Percentiles rank a stretch among this genome's conserved stretches.
phyloP scores from a whole-genome alignment of 1,139 yeast genomes.

The Nakaseomyces nivariensis region DNA sequence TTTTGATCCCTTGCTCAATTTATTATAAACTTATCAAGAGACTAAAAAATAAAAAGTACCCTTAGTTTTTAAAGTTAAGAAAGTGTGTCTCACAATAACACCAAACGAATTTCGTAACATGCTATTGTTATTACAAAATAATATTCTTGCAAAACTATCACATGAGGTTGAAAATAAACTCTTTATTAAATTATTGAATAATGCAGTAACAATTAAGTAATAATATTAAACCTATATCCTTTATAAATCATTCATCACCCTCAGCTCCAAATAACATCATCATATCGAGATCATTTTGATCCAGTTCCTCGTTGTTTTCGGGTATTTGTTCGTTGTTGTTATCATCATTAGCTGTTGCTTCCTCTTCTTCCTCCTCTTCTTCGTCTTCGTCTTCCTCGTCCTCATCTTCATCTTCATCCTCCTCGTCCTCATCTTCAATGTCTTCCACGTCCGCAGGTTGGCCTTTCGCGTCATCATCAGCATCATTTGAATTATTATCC shows the following conservation, averaged over 20 bases:
- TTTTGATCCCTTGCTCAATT: no score
- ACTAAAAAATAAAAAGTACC: no score
- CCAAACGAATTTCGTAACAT: constrained; percentile 1
- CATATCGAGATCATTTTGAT: constrained; percentile 30
- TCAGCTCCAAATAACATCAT: constrained; percentile 31
- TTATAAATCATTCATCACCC: constrained; percentile 18
- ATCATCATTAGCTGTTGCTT: constrained; percentile 6
- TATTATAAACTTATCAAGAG: no score
- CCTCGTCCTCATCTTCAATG: constrained; percentile 26
- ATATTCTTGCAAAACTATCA: no score
- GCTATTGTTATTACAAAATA: neutral
- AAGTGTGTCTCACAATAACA: neutral
- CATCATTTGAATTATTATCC: constrained; percentile 30
- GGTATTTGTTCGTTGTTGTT: neutral
- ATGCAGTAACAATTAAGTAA: no score
- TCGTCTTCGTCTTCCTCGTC: constrained; percentile 24
- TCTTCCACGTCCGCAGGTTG: constrained; percentile 27
- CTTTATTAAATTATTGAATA: neutral
- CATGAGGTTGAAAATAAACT: neutral
- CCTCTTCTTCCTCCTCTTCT: constrained; percentile 25
- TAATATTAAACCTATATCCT: no score
- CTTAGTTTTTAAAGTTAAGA: no score
- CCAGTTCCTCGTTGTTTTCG: constrained; percentile 15
- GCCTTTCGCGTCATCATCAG: constrained; percentile 15
- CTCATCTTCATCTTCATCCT: constrained; percentile 26